Conservation (phyloP, 2,329 filamentous ascomycete species). For the Alternaria sp. region DNA sequence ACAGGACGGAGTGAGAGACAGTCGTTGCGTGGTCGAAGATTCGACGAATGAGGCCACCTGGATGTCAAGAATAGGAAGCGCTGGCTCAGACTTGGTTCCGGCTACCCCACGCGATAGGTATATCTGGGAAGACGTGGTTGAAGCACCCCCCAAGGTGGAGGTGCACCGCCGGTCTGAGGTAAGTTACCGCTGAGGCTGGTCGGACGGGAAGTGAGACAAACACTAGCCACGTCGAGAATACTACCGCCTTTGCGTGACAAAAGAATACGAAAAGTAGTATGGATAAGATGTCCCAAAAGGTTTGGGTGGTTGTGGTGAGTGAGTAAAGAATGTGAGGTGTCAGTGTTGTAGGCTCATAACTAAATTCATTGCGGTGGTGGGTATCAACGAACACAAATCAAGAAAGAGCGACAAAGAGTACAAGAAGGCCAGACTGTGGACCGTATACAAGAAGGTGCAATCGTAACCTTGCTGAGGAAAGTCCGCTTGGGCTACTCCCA, state of each 20-base stretch:
- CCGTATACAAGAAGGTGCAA: constrained; percentile 29
- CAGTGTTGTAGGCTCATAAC: constrained; percentile 1
- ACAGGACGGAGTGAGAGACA: constrained; percentile 23
- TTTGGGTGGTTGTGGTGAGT: background rate
- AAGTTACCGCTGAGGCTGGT: background rate
- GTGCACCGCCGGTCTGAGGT: background rate
- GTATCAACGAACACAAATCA: constrained; percentile 20
- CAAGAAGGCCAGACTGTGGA: constrained; percentile 17
- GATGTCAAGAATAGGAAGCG: constrained; percentile 28
- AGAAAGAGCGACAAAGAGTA: constrained; percentile 3
- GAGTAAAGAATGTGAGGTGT: background rate
- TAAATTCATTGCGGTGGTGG: constrained; percentile 12
- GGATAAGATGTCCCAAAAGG: background rate
- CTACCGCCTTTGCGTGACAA: background rate
- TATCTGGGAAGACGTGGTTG: constrained; percentile 59
- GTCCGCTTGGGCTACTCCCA: constrained; percentile 8
- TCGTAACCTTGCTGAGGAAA: constrained; percentile 9
- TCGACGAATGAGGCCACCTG: constrained; percentile 27
- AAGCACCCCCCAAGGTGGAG: constrained; percentile 33
- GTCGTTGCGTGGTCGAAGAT: constrained; percentile 23
- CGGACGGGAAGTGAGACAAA: background rate
- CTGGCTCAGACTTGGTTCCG: constrained; percentile 41
- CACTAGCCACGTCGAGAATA: background rate
- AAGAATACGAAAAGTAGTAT: constrained; percentile 5
- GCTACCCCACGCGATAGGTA: constrained; percentile 58